phyloP scores from a whole-genome alignment of 2,329 filamentous ascomycete species.

The Diaporthe sp. region DNA sequence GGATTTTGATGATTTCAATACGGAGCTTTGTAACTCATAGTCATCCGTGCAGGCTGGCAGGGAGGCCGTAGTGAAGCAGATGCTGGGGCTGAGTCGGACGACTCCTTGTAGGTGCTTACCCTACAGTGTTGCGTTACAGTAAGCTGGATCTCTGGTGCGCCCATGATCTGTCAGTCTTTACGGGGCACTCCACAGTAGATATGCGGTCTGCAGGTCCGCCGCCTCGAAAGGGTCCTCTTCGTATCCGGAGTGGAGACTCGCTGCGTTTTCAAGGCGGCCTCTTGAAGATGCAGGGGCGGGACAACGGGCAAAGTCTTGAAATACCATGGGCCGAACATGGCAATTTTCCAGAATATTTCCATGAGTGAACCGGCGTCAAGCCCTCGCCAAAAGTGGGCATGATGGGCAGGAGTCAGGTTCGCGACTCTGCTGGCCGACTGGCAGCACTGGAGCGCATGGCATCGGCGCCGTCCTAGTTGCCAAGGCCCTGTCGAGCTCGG shows the following conservation, averaged over 20 bases:
- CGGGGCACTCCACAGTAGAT: constrained; percentile 12
- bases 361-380: not conserved
- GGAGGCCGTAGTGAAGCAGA: not conserved
- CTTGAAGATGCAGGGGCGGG: constrained; percentile 3
- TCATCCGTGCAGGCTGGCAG: not conserved
- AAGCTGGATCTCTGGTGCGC: constrained; percentile 2
- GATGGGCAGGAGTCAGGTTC: constrained; percentile 17
- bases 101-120: not conserved
- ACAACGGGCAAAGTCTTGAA: not conserved
- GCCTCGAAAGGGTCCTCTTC: not conserved
- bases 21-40: no score
- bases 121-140: not conserved
- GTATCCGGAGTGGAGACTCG: constrained; percentile 14
- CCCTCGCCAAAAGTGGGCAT: constrained; percentile 5
- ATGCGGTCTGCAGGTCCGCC: constrained; percentile 21
- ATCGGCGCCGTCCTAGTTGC: not conserved
- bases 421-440: not conserved
- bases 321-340: constrained; percentile 22
- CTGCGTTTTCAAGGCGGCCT: constrained; percentile 22
- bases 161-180: constrained; percentile 6
- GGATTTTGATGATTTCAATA: not conserved
- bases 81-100: not conserved
- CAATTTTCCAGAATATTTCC: constrained; percentile 31
- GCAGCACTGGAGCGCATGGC: constrained; percentile 5
- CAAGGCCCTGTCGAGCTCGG: constrained; percentile 5